Percentiles rank a stretch among this genome's conserved stretches.
Evolutionary conservation across 805 yeast species (phyloP).

Genomic region (Yarrowia phangngaensis): DNA sequence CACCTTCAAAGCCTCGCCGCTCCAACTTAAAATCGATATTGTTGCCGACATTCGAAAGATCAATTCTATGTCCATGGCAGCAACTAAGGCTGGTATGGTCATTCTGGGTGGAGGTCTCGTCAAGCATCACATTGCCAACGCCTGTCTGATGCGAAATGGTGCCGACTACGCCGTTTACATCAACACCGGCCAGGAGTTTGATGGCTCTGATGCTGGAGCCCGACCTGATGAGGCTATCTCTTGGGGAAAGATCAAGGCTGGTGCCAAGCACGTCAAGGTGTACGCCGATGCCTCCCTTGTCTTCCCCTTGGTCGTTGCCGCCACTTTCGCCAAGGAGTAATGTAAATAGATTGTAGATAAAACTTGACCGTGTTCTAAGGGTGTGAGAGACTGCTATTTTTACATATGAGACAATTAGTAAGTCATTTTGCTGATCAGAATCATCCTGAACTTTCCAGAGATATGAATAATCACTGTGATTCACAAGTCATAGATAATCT

Average conservation of each 20-base stretch:
- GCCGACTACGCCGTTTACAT: constrained; percentile 97
- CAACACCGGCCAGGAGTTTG: constrained; percentile 98
- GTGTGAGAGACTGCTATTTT: too few species aligned
- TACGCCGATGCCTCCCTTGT: constrained; percentile 94
- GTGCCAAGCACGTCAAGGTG: constrained; percentile 85
- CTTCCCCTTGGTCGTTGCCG: constrained; percentile 94
- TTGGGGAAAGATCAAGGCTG: constrained; percentile 98
- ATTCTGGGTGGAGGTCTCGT: constrained; percentile 94
- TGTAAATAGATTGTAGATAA: too few species aligned
- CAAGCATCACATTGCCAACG: constrained; percentile 96
- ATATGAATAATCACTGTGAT: too few species aligned
- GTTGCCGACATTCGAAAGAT: constrained; percentile 90
- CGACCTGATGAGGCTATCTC: constrained; percentile 98
- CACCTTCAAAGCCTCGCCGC: constrained; percentile 90
- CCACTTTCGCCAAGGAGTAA: constrained; percentile 72
- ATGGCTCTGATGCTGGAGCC: constrained; percentile 99
- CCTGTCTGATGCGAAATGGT: constrained; percentile 98
- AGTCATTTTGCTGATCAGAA: too few species aligned
- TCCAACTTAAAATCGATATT: constrained; percentile 82
- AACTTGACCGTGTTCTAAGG: too few species aligned
- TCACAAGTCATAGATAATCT: too few species aligned
- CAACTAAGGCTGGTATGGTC: constrained; percentile 91
- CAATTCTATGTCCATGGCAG: constrained; percentile 93
- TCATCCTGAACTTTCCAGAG: too few species aligned
- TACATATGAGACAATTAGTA: too few species aligned